These are phyloP conservation scores for Xylariaceae sp. DNA, from an alignment of 2,329 filamentous ascomycete species.

Conservation along the genomic window DNA sequence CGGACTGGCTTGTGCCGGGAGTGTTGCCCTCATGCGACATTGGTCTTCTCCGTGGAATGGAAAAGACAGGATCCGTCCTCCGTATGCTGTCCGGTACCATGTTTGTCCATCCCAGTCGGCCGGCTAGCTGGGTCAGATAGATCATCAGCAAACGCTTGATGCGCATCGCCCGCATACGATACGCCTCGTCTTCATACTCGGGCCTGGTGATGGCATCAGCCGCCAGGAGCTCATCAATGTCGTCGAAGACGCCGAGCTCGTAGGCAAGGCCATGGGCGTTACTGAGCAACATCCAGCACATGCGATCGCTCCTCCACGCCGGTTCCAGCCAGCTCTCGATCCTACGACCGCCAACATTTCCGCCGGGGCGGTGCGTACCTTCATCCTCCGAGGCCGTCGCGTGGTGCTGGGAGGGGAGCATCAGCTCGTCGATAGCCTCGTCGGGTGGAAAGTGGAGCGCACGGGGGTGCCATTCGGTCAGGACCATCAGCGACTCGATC, in stretches of 20 bases:
- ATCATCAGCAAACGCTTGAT: slow-evolving; percentile 83
- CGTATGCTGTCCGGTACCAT: slow-evolving; percentile 72
- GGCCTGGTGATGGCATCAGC: slow-evolving; percentile 52
- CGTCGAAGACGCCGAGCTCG: slow-evolving; percentile 91
- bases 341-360: slow-evolving; percentile 68
- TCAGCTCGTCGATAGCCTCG: slow-evolving; percentile 62
- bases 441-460: slow-evolving; percentile 89
- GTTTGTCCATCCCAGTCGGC: slow-evolving; percentile 82
- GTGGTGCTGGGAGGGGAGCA: slow-evolving; percentile 53
- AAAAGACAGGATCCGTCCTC: slow-evolving; percentile 49
- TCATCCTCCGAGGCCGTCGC: slow-evolving; percentile 37
- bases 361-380: slow-evolving; percentile 33
- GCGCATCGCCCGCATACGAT: slow-evolving; percentile 69
- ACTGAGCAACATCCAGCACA: slow-evolving; percentile 97
- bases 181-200: slow-evolving; percentile 66
- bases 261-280: slow-evolving; percentile 85
- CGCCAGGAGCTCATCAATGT: slow-evolving; percentile 65
- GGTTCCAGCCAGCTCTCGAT: slow-evolving; percentile 97
- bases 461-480: slow-evolving; percentile 95
- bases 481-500: slow-evolving; percentile 85
- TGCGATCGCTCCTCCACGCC: slow-evolving; percentile 86
- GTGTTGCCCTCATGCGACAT: slow-evolving; percentile 50
- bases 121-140: slow-evolving; percentile 90
- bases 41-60: slow-evolving; percentile 41
- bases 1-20: slow-evolving; percentile 51